phyloP scores from a whole-genome alignment of 108 stramenopile genomes.

The Cyclotella cryptica region DNA sequence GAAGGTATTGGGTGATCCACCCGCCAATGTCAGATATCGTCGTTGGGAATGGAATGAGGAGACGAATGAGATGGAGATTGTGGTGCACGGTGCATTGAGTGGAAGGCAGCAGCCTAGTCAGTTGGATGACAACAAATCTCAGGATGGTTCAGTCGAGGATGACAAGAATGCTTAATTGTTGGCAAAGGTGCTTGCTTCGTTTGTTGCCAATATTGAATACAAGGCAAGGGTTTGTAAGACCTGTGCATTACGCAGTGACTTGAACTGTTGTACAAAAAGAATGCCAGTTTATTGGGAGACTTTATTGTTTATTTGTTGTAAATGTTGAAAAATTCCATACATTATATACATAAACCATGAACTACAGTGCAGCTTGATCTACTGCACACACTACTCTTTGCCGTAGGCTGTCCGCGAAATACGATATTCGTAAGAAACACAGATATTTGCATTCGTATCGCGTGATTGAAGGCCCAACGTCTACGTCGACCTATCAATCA shows the following conservation, averaged over 20 bases:
- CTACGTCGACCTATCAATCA: slow-evolving; percentile 31
- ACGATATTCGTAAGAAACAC: too few species aligned
- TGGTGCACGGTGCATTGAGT: slow-evolving; percentile 4
- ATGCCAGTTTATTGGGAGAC: too few species aligned
- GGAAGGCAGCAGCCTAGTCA: neutral
- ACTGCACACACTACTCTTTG: too few species aligned
- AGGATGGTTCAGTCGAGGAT: neutral
- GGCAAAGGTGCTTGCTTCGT: neutral
- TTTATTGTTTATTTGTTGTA: too few species aligned
- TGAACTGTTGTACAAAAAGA: too few species aligned
- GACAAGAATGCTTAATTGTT: slow-evolving; percentile 4
- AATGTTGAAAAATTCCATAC: too few species aligned
- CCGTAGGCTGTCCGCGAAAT: too few species aligned
- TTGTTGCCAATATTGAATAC: too few species aligned
- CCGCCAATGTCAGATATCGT: slow-evolving; percentile 52
- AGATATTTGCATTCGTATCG: neutral
- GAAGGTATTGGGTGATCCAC: slow-evolving; percentile 55
- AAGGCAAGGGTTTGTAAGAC: too few species aligned
- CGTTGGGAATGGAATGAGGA: slow-evolving; percentile 58
- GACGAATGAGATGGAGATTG: slow-evolving; percentile 16
- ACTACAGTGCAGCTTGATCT: too few species aligned
- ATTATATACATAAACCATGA: too few species aligned
- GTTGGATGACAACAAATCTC: neutral
- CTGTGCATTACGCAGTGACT: too few species aligned
- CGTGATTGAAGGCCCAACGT: neutral